Base-by-base conservation (phyloP, 768 basidiomycete species). In the Tricholoma terreum region DNA sequence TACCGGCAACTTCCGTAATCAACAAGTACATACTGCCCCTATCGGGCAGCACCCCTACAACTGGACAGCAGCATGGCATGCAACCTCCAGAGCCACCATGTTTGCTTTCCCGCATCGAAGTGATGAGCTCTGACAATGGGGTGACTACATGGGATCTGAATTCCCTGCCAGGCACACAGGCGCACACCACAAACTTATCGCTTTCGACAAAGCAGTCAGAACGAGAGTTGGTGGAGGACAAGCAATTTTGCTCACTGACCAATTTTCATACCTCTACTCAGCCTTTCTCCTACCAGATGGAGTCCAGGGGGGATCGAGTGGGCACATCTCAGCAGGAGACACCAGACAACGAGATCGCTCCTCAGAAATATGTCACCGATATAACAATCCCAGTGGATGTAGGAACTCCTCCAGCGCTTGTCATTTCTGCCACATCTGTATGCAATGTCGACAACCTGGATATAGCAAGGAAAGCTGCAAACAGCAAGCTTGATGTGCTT, bases 31-130 rank as follows among this genome's bases (percentile, higher is more conserved):
- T n/a, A n/a, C n/a, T n/a, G n/a, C n/a, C n/a, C n/a, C n/a, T n/a
- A n/a, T n/a, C n/a, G n/a, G n/a, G n/a, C n/a, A n/a, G n/a, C n/a
- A n/a, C n/a, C n/a, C n/a, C n/a, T n/a, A n/a, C n/a, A n/a, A n/a
- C n/a, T n/a, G n/a, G n/a, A n/a, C n/a, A n/a, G 15, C 36, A 38
- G 69, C 71, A 0, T 73, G 65, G 61, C 34, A 57, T 9, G 11
- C n/a, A 0, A 46, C 58, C 11, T 17, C 45, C 8, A 35, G 52
- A 38, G 69, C 70, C 0, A 56, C 56, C 19, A 6, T 12, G 0
- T 71, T 65, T 52, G 61, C 61, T 1, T 72, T 71, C 54, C 67
- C 67, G 1, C 66, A 73, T n/a, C 2, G 36, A 38, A 15, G 0
- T 7, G 15, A 34, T 48, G 69, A 75, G 42, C 61, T 71, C 22